Base-by-base conservation (phyloP, 257 asterid species). In the Solanum ossicruentum region DNA sequence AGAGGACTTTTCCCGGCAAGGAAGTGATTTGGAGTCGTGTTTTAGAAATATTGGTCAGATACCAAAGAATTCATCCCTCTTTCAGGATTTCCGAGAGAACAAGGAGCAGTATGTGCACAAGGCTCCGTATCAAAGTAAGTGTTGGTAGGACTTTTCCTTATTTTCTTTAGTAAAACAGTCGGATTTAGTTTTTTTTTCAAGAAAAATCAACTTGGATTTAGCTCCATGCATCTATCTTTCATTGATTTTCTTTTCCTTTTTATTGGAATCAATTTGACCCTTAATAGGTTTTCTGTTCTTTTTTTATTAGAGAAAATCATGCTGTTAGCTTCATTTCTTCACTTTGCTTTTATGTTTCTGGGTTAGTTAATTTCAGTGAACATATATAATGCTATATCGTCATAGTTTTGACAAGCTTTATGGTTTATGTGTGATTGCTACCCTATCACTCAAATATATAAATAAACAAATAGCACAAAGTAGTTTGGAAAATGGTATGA, bases 81-180 rank as follows among this genome's bases (percentile, higher is more conserved):
- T 89, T 10, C 65, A 77, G 10, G 97, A 92, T 45, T 89, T 87
- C 82, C 86, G 92, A 66, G 92, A 87, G 84, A 91, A 79, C 88
- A 92, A 89, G 88, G 97, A 94, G 75, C 96, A 88, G 60, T 92
- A 90, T 90, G 81, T 90, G 84, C 84, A 84, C 85, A 93, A 89
- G 90, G 92, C 94, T 84, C 98, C 88, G 86, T 87, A 87, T 89
- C 92, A 88, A 91, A 98, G 98, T 94, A 93, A 88, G 78, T 47
- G 23, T 47, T 12, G 63, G 41, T 32, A 6, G 36, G 36, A 61
- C 49, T 54, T 81, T 43, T 43, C 67, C 28, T 21, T 85, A 3
- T 61, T 79, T 65, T 60, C 28, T 78, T 9, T 16, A 16, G 83
- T 78, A 78, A 28, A 52, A 78, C 66, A 51, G 82, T 51, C 45